Percentiles rank a stretch among this genome's conserved stretches.
phyloP scores from a whole-genome alignment of 2,329 filamentous ascomycete genomes.

The Pestalotiopsis sp. region DNA sequence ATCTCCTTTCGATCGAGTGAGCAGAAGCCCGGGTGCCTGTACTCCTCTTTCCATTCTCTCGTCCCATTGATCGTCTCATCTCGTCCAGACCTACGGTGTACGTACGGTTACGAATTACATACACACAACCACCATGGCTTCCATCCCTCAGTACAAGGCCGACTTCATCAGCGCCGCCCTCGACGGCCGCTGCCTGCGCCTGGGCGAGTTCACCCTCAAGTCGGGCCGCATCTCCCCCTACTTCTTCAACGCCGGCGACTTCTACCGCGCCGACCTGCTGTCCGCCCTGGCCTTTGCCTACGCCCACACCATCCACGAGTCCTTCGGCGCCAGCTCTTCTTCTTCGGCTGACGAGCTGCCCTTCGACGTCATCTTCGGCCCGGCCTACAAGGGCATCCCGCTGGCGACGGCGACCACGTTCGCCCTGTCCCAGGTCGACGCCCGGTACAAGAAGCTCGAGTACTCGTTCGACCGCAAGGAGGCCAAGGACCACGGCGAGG shows the following conservation, averaged over 20 bases:
- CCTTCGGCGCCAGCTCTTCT: slow-evolving; percentile 18
- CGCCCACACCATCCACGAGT: slow-evolving; percentile 62
- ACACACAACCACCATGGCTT: too few species aligned
- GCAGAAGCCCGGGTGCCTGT: neutral
- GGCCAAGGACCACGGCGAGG: slow-evolving; percentile 93
- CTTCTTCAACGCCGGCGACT: slow-evolving; percentile 95
- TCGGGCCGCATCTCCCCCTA: slow-evolving; percentile 90
- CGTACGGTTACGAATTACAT: slow-evolving; percentile 14
- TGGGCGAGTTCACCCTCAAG: slow-evolving; percentile 87
- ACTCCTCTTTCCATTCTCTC: neutral
- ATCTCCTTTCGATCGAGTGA: neutral
- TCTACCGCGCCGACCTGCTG: slow-evolving; percentile 79
- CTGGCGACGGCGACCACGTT: slow-evolving; percentile 77
- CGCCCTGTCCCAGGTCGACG: slow-evolving; percentile 71
- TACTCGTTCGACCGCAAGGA: slow-evolving; percentile 97
- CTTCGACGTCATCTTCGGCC: slow-evolving; percentile 88
- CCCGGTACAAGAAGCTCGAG: slow-evolving; percentile 67
- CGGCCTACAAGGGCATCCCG: slow-evolving; percentile 96
- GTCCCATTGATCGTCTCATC: neutral
- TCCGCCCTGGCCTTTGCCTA: slow-evolving; percentile 79
- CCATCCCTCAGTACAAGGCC: slow-evolving; percentile 66
- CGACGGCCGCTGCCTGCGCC: slow-evolving; percentile 69
- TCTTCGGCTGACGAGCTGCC: slow-evolving; percentile 30
- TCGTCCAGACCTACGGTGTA: neutral
- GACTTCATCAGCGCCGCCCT: slow-evolving; percentile 72